Evolutionary conservation across 2,329 filamentous ascomycete species (phyloP), one percentile per base, ranked within the genome.

Genomic region (Nothophaeocryptopus gaeumannii): DNA sequence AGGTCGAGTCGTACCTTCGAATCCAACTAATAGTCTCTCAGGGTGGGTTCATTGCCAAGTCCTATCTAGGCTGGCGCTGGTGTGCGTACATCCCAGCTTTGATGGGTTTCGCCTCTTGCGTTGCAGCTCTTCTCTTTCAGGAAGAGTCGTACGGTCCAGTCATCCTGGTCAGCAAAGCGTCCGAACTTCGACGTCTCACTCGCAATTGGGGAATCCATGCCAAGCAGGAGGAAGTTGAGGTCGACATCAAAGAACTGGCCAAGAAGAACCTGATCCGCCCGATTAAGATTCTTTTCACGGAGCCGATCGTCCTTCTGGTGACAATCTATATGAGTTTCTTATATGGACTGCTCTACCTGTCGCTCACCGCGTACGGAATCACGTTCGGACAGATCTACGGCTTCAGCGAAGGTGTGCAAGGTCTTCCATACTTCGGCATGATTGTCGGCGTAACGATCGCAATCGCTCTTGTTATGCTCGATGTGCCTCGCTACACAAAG

Each of bases 371-470:
- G 1, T 95, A 93, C 61, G 84, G 86, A 0, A 80, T 93, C 36
- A 86, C 95, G 42, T 95, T 93, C 71, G 74, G 84, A 53, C 67
- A 70, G 2, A 77, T 90, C 5, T 85, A 95, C 67, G 78, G 79
- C 58, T 85, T 92, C 72, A 80, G 72, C 31, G 64, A 77, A 1
- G 90, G 90, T 47, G 70, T 88, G 14, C 78, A 82, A 5, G 89
- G 89, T 9, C 76, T 96, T 7, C 83, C 89, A 8, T 95, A 90
- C 67, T 88, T 96, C 61, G 90, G 89, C 46, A 88, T 96, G 57
- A 60, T 67, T 39, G 47, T 66, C 5, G 65, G 64, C 12, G 62
- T 63, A 8, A 39, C 62, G 14, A 50, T 54, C 30, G 53, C 32
- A 16, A 53, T 67, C 13, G 64, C 59, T 8, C 54, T 60, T 32